phyloP scores from a whole-genome alignment of 1,284 basidiomycete species.

The Naganishia sp. region DNA sequence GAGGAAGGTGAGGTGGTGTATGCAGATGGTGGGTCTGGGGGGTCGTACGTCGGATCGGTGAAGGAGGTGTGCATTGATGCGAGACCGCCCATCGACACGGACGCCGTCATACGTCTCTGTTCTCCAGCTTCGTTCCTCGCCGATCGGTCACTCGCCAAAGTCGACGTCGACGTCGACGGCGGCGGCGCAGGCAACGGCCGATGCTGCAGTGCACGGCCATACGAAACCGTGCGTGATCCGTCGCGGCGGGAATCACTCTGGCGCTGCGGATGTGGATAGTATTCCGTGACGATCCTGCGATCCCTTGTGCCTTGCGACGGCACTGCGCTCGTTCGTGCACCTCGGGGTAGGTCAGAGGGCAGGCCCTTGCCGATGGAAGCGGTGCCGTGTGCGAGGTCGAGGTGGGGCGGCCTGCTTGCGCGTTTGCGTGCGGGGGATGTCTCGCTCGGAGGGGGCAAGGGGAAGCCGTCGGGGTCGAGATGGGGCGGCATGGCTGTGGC shows the following conservation, averaged over 20 bases:
- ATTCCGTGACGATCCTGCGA: background rate
- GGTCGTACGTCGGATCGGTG: background rate
- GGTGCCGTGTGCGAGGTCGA: background rate
- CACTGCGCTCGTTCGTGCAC: background rate
- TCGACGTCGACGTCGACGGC: background rate
- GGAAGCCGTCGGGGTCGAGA: constrained; percentile 18
- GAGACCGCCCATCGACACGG: background rate
- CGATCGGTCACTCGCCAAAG: too few species aligned
- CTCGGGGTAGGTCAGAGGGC: background rate
- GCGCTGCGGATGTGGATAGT: background rate
- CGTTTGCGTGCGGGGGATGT: background rate
- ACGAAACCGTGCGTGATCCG: constrained; percentile 5
- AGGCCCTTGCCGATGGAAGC: constrained; percentile 9
- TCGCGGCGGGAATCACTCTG: background rate
- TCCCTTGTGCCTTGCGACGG: background rate
- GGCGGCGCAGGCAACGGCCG: constrained; percentile 22
- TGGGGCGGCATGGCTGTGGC: background rate
- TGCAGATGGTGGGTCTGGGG: background rate
- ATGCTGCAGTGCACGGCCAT: background rate
- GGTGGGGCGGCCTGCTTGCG: constrained; percentile 1
- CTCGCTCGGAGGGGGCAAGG: background rate
- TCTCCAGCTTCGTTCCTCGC: background rate
- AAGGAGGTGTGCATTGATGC: background rate
- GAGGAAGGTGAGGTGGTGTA: background rate
- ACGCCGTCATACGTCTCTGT: background rate